Conservation (phyloP, 495 filamentous ascomycete genomes). For the Penicillium canescens region DNA sequence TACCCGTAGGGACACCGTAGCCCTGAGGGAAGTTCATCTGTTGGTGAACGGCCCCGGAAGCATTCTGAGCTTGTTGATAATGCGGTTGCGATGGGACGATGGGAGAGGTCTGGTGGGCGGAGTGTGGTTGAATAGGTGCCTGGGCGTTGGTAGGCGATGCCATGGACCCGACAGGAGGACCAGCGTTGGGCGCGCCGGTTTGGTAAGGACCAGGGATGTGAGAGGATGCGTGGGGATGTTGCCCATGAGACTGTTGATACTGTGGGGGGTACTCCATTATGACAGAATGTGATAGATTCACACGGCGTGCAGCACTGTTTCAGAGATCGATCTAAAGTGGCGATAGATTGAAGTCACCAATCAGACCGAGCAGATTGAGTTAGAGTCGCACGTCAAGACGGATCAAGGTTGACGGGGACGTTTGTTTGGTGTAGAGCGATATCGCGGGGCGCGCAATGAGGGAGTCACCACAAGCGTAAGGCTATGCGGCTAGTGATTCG, state of each 20-base stretch:
- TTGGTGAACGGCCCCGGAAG: constrained; percentile 48
- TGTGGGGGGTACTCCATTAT: constrained; percentile 58
- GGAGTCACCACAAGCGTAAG: constrained; percentile 27
- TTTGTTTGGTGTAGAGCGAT: constrained; percentile 32
- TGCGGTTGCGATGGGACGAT: constrained; percentile 56
- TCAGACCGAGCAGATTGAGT: constrained; percentile 11
- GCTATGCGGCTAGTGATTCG: constrained; percentile 43
- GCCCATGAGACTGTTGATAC: constrained; percentile 57
- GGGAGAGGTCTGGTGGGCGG: constrained; percentile 51
- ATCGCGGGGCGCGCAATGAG: constrained; percentile 26
- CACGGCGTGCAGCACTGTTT: constrained; percentile 27
- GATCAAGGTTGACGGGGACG: constrained; percentile 7
- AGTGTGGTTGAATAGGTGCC: constrained; percentile 52
- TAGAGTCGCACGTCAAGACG: constrained; percentile 8
- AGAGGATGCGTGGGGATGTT: constrained; percentile 52
- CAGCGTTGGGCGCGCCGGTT: constrained; percentile 46
- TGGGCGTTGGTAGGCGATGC: constrained; percentile 54
- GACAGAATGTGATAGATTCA: constrained; percentile 26
- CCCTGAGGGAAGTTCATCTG: constrained; percentile 55
- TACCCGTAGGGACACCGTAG: constrained; percentile 48
- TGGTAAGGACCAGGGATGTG: constrained; percentile 53
- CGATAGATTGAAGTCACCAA: constrained; percentile 15
- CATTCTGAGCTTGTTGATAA: constrained; percentile 49
- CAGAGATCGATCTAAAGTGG: constrained; percentile 25
- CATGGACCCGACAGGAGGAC: constrained; percentile 48